These are phyloP conservation scores for Pleurostoma richardsiae DNA, from an alignment of 2,329 filamentous ascomycete species.

Conservation along the genomic window DNA sequence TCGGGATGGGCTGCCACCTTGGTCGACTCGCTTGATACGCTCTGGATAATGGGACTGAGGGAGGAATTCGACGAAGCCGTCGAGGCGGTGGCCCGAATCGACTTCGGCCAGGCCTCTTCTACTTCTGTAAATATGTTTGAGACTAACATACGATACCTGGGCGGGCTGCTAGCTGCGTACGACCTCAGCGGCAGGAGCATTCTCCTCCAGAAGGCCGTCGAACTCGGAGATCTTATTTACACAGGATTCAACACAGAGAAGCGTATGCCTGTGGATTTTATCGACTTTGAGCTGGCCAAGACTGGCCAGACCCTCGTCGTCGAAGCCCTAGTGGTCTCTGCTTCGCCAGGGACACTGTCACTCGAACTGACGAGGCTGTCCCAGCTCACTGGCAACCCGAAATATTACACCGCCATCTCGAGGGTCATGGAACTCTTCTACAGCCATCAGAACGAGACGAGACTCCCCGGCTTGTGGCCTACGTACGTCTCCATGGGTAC, in stretches of 20 bases:
- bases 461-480: constrained; percentile 8
- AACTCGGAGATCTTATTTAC: constrained; percentile 32
- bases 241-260: constrained; percentile 24
- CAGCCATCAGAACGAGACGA: constrained; percentile 4
- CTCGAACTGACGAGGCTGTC: constrained; percentile 26
- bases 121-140: constrained; percentile 19
- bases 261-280: constrained; percentile 21
- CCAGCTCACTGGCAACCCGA: constrained; percentile 21
- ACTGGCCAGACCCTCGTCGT: constrained; percentile 15
- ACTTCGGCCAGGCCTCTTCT: constrained; percentile 5
- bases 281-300: constrained; percentile 15
- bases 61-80: constrained; percentile 6
- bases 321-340: constrained; percentile 13
- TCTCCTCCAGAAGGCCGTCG: constrained; percentile 30
- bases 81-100: constrained; percentile 2
- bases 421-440: constrained; percentile 17
- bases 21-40: constrained; percentile 8
- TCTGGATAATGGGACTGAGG: constrained; percentile 9
- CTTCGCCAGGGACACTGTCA: constrained; percentile 22
- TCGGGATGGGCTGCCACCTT: constrained; percentile 10
- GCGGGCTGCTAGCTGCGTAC: constrained; percentile 8
- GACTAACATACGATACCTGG: constrained; percentile 22
- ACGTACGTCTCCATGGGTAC: constrained; percentile 3
- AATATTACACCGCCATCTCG: constrained; percentile 22
- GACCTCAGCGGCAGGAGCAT: constrained; percentile 20